Base-by-base conservation (phyloP, 2,329 filamentous ascomycete species). In the Huntiella decipiens region DNA sequence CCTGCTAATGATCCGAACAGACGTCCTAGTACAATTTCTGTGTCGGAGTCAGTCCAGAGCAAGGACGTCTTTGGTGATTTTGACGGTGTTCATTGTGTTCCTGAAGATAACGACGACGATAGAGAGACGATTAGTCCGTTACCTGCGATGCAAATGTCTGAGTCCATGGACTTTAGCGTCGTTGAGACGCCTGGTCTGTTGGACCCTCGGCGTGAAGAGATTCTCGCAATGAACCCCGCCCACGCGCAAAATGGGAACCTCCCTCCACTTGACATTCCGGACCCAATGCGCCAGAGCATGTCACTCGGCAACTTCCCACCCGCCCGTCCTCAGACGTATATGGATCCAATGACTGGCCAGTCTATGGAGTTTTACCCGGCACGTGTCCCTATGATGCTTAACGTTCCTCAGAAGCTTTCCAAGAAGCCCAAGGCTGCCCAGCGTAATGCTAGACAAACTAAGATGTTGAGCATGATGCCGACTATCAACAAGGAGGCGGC, bases 341-440 rank as follows among this genome's bases (percentile, higher is more conserved):
- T 74, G 55, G 68, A 78, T 55, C 74, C 74, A 1, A 66, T 70
- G 19, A 79, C 79, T 1, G 79, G 76, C 4, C 76, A 88, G 53
- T 68, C 78, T 54, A 94, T 96, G 83, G 75, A 94, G 7, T 96
- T 80, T 61, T 98, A 98, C 59, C 91, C 91, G 11, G 91, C 91
- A 3, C 87, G 85, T 1, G 91, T 98, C 2, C 91, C 91, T 3
- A 79, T 82, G 51, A 87, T 93, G 78, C 70, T 98, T 48, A 96
- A 94, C 55, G 65, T 98, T 10, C 91, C 91, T 1, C 85, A 86
- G 38, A 82, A 85, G 54, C 65, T 96, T 43, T 93, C 87, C 1
- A 82, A 79, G 54, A 71, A 77, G 44, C 76, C 80, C 6, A 73
- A 79, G 45, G 63, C 73, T 2, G 63, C 68, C 7, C 69, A 77